Evolutionary conservation across 768 basidiomycete genomes (phyloP), one percentile per base, ranked within the genome.

Genomic region (Candolleomyces eurysporus): DNA sequence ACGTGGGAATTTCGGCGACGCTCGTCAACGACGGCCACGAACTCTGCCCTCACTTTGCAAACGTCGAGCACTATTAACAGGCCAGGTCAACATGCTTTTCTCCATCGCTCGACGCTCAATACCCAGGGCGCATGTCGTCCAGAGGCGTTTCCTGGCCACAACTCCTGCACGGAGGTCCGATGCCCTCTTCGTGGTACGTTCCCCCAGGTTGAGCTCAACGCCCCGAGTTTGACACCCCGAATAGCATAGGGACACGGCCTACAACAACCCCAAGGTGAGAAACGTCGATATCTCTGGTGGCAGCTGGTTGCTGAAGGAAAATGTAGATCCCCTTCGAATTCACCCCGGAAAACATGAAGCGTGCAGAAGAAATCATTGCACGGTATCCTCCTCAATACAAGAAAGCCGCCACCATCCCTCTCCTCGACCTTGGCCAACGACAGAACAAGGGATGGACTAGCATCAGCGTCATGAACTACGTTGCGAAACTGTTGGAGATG

Each of bases 381-480:
- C 88, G 87, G 67, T 99, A 99, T 79, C 96, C 96, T 21, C 84
- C 93, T 57, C 96, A 98, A 70, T 99, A 98, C 84, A 97, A 94
- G 84, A 99, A 99, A 76, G 96, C 95, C 17, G 97, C 97, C 31
- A 89, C 94, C 67, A 98, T 99, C 72, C 97, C 97, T 51, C 82
- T 99, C 36, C 88, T 99, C 61, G 96, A 98, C 76, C 84, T 99
- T 48, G 96, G 90, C 1, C 97, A 99, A 76, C 85, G 94, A 66
- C 97, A 99, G 76, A 98, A 98, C 80, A 93, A 96, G 67, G 94
- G 93, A 67, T 99, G 94, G 93, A 98, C 96, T 26, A 94, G 91
- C 72, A 96, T 99, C 66, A 94, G 91, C 68, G 95, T 96, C 63
- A 99, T 99, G 97, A 98, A 99, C 78, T 93, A 95, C 68, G 90